Evolutionary conservation across 1,284 basidiomycete genomes (phyloP).

Genomic region (Leccinum pseudoinsigne): DNA sequence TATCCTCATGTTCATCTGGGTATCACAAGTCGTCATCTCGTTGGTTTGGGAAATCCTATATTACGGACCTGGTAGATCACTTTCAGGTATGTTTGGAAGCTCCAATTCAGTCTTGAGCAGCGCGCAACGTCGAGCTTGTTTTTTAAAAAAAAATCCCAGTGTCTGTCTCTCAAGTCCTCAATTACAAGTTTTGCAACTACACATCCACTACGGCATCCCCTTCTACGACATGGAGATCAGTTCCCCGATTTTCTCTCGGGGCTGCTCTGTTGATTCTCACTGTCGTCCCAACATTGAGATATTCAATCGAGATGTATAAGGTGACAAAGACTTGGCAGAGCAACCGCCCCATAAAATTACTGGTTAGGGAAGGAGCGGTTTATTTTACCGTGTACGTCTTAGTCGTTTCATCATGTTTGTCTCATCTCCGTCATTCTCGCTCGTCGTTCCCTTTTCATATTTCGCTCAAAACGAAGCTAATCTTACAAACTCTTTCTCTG

Average conservation of each 20-base stretch:
- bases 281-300: not conserved
- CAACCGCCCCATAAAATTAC: not conserved
- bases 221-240: not conserved
- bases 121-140: not conserved
- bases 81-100: not conserved
- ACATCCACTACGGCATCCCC: not conserved
- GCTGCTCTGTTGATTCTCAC: not conserved
- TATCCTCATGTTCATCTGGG: not conserved
- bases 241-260: not conserved
- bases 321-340: not conserved
- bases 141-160: not conserved
- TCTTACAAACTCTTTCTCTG: not conserved
- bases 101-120: not conserved
- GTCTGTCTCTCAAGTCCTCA: not conserved
- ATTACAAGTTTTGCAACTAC: not conserved
- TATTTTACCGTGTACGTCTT: not conserved
- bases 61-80: not conserved
- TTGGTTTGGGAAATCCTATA: not conserved
- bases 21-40: not conserved
- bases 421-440: not conserved
- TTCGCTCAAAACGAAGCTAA: not conserved
- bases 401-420: not conserved
- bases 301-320: not conserved
- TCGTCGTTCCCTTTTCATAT: not conserved
- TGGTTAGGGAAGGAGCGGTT: not conserved